These are phyloP conservation scores for Solanum hybrid DNA, from an alignment of 305 asterid genomes.

Conservation along the genomic window DNA sequence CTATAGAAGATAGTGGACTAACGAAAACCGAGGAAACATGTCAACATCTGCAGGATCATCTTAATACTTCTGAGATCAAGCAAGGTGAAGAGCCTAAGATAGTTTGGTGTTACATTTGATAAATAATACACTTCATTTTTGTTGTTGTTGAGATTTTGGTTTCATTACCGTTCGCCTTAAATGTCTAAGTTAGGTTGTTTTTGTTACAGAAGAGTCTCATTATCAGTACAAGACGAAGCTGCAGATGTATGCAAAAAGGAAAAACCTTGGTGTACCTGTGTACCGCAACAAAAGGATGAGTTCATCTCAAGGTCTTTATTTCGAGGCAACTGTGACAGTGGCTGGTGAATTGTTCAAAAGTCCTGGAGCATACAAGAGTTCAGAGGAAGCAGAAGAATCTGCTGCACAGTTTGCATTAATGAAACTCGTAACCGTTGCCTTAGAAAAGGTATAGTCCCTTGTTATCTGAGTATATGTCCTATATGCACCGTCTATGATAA, in stretches of 20 bases:
- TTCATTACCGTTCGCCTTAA: not conserved
- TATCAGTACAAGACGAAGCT: not conserved
- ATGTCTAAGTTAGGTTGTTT: not conserved
- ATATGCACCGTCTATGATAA: not conserved
- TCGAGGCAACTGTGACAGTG: constrained; percentile 21
- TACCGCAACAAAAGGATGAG: not conserved
- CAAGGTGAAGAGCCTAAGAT: not conserved
- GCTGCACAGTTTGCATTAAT: constrained; percentile 39
- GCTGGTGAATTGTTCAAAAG: constrained; percentile 20
- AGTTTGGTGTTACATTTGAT: not conserved
- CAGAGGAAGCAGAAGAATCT: constrained; percentile 31
- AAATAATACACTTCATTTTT: not conserved
- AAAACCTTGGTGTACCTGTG: not conserved
- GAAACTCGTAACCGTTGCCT: constrained; percentile 19
- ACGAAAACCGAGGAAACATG: not conserved
- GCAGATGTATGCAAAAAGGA: not conserved
- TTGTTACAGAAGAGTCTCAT: not conserved
- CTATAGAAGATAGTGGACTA: not conserved
- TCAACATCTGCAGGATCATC: not conserved
- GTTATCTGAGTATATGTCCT: not conserved
- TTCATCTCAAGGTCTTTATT: not conserved
- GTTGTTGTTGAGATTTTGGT: not conserved
- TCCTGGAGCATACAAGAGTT: constrained; percentile 11
- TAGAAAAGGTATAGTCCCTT: constrained; percentile 24
- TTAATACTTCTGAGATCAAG: not conserved